A percentile compares a stretch with the other conserved stretches of the same genome.
phyloP scores from a whole-genome alignment of 352 stramenopile genomes.

The Phytophthora meadii region DNA sequence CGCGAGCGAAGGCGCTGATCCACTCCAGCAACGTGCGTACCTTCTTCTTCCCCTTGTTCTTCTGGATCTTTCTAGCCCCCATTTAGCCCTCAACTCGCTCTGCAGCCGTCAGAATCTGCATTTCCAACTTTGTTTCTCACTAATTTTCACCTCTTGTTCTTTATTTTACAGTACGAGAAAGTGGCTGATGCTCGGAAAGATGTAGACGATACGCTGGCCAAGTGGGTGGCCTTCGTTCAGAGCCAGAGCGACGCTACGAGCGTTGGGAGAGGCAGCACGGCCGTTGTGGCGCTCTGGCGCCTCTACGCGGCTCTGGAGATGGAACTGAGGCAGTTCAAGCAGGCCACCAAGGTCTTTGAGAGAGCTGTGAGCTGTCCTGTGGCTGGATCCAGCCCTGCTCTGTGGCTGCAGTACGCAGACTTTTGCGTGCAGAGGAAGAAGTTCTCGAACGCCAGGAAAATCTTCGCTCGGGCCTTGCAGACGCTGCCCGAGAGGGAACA shows the following conservation, averaged over 20 bases:
- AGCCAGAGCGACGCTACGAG: slow-evolving; percentile 16
- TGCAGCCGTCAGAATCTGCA: slow-evolving; percentile 7
- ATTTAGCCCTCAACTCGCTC: slow-evolving; percentile 6
- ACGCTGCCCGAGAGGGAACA: slow-evolving; percentile 52
- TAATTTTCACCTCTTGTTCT: slow-evolving; percentile 11
- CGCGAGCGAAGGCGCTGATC: slow-evolving; percentile 72
- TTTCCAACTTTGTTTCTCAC: not conserved
- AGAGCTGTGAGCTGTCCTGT: slow-evolving; percentile 59
- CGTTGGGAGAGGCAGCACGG: slow-evolving; percentile 23
- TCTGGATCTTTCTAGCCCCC: not conserved
- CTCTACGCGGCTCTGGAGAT: slow-evolving; percentile 82
- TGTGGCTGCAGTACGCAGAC: slow-evolving; percentile 75
- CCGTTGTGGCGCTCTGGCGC: slow-evolving; percentile 55
- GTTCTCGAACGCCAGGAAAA: slow-evolving; percentile 77
- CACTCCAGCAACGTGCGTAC: slow-evolving; percentile 79
- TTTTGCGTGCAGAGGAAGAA: slow-evolving; percentile 83
- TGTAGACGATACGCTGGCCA: slow-evolving; percentile 54
- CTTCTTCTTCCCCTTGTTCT: slow-evolving; percentile 6
- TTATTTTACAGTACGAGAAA: slow-evolving; percentile 69
- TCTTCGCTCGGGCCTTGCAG: slow-evolving; percentile 68
- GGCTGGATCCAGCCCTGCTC: slow-evolving; percentile 34
- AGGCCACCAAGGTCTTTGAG: slow-evolving; percentile 85
- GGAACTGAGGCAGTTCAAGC: slow-evolving; percentile 84
- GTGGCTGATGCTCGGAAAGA: slow-evolving; percentile 60
- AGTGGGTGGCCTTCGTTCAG: slow-evolving; percentile 44